Conservation (phyloP, 306 rosid species). For the Neltuma alba region DNA sequence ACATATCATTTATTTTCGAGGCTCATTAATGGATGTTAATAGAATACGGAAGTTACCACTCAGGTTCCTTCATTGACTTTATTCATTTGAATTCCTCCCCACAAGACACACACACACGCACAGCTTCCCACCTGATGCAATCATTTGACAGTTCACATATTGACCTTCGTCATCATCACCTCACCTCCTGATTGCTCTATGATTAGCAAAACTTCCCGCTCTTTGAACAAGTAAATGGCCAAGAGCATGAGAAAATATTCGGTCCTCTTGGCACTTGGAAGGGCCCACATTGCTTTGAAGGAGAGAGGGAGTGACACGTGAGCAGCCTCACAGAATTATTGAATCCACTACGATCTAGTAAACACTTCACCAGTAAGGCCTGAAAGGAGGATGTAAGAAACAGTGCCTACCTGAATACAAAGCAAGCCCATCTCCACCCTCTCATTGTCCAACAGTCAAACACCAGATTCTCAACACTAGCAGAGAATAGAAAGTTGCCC, state of each 20-base stretch:
- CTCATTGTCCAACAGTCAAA: conserved; percentile 5
- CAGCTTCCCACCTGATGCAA: conserved; percentile 22
- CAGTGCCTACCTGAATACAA: neutral
- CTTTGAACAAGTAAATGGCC: neutral
- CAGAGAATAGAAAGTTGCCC: neutral
- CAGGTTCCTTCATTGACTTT: neutral
- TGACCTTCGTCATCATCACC: neutral
- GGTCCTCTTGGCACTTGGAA: neutral
- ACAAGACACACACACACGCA: neutral
- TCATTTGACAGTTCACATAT: neutral
- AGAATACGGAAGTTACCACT: neutral
- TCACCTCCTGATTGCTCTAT: neutral
- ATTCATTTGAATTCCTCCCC: neutral
- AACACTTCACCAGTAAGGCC: neutral
- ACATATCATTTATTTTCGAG: neutral
- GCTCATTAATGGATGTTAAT: neutral
- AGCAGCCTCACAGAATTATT: neutral
- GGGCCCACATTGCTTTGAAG: conserved; percentile 16
- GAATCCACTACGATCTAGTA: conserved; percentile 4
- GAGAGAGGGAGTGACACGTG: neutral
- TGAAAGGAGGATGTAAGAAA: neutral
- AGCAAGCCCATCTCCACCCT: neutral
- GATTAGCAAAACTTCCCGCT: neutral
- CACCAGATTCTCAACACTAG: neutral
- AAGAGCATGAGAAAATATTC: neutral